Base-by-base conservation (phyloP, 2,329 filamentous ascomycete genomes). In the Alternaria angustiovoidea region DNA sequence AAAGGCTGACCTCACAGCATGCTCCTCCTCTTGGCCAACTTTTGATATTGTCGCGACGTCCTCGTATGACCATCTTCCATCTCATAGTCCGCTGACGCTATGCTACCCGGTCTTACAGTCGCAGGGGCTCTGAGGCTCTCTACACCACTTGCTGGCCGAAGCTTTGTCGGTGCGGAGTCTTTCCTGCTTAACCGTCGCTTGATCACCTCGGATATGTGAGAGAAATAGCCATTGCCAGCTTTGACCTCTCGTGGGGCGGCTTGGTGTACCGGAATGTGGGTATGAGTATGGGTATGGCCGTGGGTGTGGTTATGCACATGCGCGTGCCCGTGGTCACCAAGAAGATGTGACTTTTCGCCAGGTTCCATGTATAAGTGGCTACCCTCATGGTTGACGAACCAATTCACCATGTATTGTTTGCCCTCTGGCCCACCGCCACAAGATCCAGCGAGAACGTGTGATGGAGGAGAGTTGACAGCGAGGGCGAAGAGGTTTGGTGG, bases 401-500 rank as follows among this genome's bases (percentile, higher is more conserved):
- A 84, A 20, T 77, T 77, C 5, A 81, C 78, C 28, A 75, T 75
- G 42, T 85, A 81, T 60, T 87, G 82, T 14, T 79, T 74, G 0
- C 83, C 83, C 16, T 79, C 77, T 0, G 86, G 86, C 0, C 86
- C 87, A 12, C 79, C 82, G 1, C 86, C 87, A 68, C 86, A 88
- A 7, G 81, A 83, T 0, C 87, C 87, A 0, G 81, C 79, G n/a
- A 89, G 66, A 4, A 80, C 75, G 2, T 81, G 72, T 6, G 80
- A 83, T 0, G 84, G 83, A 0, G 87, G 87, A 26, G 82, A 86
- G 71, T 93, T 93, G 53, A 94, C 82, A 2, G 90, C 89, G 0
- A 93, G 78, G 0, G 88, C 82, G 69, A 94, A 93, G 2, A 93
- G 79, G 71, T 93, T 93, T 54, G 89, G 87, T 1, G 91, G 90